Percentiles rank a stretch among this genome's conserved stretches.
These are phyloP conservation scores for Trametes cingulata DNA, from an alignment of 768 basidiomycete genomes.

Conservation along the genomic window DNA sequence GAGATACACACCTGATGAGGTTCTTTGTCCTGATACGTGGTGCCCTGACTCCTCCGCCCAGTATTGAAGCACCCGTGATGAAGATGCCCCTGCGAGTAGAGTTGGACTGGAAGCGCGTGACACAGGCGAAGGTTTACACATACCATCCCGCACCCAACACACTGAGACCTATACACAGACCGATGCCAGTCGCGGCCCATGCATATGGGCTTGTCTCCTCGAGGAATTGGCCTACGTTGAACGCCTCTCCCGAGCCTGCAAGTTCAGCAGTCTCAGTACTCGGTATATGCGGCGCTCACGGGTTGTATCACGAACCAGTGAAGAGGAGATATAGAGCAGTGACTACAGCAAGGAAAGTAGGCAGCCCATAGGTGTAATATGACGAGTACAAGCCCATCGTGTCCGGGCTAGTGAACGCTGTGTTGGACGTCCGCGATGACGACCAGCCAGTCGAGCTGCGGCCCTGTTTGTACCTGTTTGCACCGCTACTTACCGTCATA, in stretches of 20 bases:
- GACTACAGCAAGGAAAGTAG: conserved; percentile 59
- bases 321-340: conserved; percentile 88
- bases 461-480: conserved; percentile 9
- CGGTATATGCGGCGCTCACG: not conserved
- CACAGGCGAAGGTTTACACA: conserved; percentile 30
- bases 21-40: conserved; percentile 98
- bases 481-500: conserved; percentile 5
- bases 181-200: conserved; percentile 90
- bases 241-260: conserved; percentile 82
- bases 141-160: conserved; percentile 96
- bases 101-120: not conserved
- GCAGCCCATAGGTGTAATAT: conserved; percentile 71
- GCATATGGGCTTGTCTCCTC: conserved; percentile 93
- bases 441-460: conserved; percentile 1
- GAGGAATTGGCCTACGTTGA: conserved; percentile 92
- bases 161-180: conserved; percentile 89
- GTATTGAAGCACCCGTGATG: conserved; percentile 93
- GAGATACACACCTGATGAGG: conserved; percentile 74
- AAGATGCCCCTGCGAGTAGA: conserved; percentile 85
- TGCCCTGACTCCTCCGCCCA: conserved; percentile 92
- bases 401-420: conserved; percentile 13
- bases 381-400: conserved; percentile 36
- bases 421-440: conserved; percentile 17
- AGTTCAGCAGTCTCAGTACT: not conserved
- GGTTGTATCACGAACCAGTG: conserved; percentile 58